phyloP scores from a whole-genome alignment of 2,329 filamentous ascomycete genomes.

The Diaporthe nobilis region DNA sequence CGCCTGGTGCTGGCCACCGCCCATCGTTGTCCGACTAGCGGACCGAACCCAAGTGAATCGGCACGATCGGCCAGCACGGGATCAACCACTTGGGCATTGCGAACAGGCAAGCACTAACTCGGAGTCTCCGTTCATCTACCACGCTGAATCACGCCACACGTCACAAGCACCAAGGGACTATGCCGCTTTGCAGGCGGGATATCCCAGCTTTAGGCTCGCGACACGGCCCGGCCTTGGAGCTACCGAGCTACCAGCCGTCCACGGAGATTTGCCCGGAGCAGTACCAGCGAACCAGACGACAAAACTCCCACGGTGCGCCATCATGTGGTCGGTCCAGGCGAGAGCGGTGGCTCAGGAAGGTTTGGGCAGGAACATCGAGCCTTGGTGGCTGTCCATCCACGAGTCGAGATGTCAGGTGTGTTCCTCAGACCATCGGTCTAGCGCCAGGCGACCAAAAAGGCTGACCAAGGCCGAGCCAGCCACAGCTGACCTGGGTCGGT shows the following conservation, averaged over 20 bases:
- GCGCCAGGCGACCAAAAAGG: constrained; percentile 8
- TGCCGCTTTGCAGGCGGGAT: constrained; percentile 28
- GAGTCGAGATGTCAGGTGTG: neutral
- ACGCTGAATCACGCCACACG: constrained; percentile 28
- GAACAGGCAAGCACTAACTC: constrained; percentile 10
- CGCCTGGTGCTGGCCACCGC: neutral
- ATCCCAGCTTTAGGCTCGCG: constrained; percentile 26
- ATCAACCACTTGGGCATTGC: constrained; percentile 11
- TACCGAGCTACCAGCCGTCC: constrained; percentile 10
- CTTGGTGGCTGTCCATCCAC: neutral
- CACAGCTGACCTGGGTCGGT: neutral
- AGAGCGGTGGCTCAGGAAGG: neutral
- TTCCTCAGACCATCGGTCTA: neutral
- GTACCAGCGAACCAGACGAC: constrained; percentile 12
- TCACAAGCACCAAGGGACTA: constrained; percentile 24
- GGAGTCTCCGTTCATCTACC: constrained; percentile 29
- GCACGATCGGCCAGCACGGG: neutral
- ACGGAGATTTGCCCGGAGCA: constrained; percentile 10
- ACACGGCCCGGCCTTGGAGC: constrained; percentile 26
- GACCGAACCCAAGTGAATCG: constrained; percentile 21
- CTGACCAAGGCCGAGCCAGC: constrained; percentile 18
- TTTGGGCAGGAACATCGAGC: neutral
- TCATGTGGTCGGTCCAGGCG: neutral
- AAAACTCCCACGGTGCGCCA: neutral
- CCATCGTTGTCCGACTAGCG: constrained; percentile 19